Conservation (phyloP, 1,284 basidiomycete genomes). For the Peniophora sp. region DNA sequence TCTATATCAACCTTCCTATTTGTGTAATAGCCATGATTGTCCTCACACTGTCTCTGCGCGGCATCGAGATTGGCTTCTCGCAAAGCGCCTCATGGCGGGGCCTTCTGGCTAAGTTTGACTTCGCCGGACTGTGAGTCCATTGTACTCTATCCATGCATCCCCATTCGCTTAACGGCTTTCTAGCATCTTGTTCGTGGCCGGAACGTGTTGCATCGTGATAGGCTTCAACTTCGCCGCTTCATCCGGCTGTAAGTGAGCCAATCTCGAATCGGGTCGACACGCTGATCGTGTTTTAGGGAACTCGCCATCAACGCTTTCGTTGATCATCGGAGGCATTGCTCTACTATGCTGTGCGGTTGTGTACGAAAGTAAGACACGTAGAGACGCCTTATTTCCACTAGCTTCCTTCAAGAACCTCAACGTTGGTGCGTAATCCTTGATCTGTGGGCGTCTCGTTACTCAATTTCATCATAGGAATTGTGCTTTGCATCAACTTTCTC, state of each 20-base stretch:
- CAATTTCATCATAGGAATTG: slow-evolving; percentile 34
- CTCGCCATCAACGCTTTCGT: slow-evolving; percentile 47
- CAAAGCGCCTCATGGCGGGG: slow-evolving; percentile 46
- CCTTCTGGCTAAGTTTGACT: slow-evolving; percentile 57
- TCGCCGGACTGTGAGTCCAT: slow-evolving; percentile 58
- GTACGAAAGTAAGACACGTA: slow-evolving; percentile 56
- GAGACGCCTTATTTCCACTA: slow-evolving; percentile 66
- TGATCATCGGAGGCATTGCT: slow-evolving; percentile 46
- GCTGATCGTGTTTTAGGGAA: slow-evolving; percentile 37
- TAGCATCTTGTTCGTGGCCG: slow-evolving; percentile 65
- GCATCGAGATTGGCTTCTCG: slow-evolving; percentile 37
- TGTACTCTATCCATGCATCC: slow-evolving; percentile 6
- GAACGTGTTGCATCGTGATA: slow-evolving; percentile 65
- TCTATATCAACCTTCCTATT: slow-evolving; percentile 75
- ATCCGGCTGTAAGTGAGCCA: slow-evolving; percentile 45
- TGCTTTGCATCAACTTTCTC: slow-evolving; percentile 60
- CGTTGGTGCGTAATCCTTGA: slow-evolving; percentile 35
- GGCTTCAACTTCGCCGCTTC: slow-evolving; percentile 69
- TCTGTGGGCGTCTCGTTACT: slow-evolving; percentile 4
- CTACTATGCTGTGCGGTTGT: slow-evolving; percentile 49
- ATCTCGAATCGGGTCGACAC: slow-evolving; percentile 4
- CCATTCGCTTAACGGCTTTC: slow-evolving; percentile 5
- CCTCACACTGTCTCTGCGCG: slow-evolving; percentile 48
- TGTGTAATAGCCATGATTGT: slow-evolving; percentile 53
- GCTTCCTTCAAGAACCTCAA: slow-evolving; percentile 50